These are phyloP conservation scores for Apiotrichum porosum DNA, from an alignment of 1,284 basidiomycete genomes.

Conservation along the genomic window DNA sequence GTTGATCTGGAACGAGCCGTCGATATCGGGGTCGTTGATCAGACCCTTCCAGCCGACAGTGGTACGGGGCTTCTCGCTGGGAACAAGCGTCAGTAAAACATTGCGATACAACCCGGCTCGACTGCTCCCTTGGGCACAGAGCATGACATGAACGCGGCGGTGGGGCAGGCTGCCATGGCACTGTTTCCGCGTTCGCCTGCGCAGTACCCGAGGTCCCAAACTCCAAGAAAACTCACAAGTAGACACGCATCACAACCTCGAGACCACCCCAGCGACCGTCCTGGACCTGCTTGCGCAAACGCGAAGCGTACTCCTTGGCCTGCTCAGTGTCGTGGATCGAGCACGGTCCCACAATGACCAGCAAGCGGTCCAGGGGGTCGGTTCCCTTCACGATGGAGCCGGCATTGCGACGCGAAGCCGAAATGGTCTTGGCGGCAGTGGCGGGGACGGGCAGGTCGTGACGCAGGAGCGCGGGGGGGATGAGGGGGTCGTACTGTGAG, in stretches of 20 bases:
- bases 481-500: conserved; percentile 81
- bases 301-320: conserved; percentile 81
- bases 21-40: conserved; percentile 63
- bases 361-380: conserved; percentile 64
- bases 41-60: conserved; percentile 96
- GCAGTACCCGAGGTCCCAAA: too few species aligned
- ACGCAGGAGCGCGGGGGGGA: conserved; percentile 81
- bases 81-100: too few species aligned
- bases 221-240: conserved; percentile 57
- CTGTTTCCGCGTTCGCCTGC: too few species aligned
- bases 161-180: too few species aligned
- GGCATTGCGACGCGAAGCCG: conserved; percentile 68
- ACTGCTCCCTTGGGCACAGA: too few species aligned
- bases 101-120: too few species aligned
- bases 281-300: conserved; percentile 61
- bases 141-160: too few species aligned
- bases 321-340: conserved; percentile 88
- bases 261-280: conserved; percentile 66
- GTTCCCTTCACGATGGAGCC: conserved; percentile 74
- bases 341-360: conserved; percentile 93
- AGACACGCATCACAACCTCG: conserved; percentile 90
- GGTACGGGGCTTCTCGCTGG: conserved; percentile 53
- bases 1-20: conserved; percentile 68
- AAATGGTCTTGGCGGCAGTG: conserved; percentile 59
- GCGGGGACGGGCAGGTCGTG: conserved; percentile 64